A percentile compares a stretch with the other conserved stretches of the same genome.
phyloP scores from a whole-genome alignment of 2,329 filamentous ascomycete species.

The Clarireedia paspali region DNA sequence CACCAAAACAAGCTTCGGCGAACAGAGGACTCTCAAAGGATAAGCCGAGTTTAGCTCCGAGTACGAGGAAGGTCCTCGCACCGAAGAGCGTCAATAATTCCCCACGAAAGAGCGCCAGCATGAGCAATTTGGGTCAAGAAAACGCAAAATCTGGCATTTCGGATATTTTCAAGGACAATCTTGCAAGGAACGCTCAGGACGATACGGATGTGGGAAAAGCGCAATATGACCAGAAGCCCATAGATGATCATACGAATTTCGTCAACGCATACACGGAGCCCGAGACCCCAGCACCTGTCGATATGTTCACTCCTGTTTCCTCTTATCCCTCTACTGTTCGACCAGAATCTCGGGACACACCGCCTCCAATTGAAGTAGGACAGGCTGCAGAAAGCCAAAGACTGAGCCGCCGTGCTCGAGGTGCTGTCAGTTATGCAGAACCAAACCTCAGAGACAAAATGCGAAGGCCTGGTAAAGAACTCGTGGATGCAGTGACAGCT shows the following conservation, averaged over 20 bases:
- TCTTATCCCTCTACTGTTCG: conserved; percentile 36
- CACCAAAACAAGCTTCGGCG: conserved; percentile 13
- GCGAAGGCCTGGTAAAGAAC: conserved; percentile 68
- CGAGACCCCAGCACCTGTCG: conserved; percentile 34
- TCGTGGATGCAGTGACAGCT: conserved; percentile 66
- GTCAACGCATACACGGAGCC: conserved; percentile 29
- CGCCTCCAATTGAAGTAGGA: conserved; percentile 51
- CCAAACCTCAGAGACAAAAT: conserved; percentile 78
- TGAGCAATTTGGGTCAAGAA: conserved; percentile 30
- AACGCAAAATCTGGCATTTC: conserved; percentile 35
- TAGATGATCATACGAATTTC: conserved; percentile 8
- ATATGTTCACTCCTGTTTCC: conserved; percentile 40
- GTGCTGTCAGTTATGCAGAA: conserved; percentile 72
- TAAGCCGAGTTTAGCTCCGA: conserved; percentile 12
- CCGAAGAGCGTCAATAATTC: conserved; percentile 51
- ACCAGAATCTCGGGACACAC: conserved; percentile 41
- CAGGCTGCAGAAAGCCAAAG: conserved; percentile 50
- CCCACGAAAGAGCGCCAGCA: conserved; percentile 41
- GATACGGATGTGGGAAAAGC: not conserved
- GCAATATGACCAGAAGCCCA: not conserved
- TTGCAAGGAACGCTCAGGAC: conserved; percentile 13
- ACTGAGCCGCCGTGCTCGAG: conserved; percentile 57
- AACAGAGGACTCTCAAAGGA: conserved; percentile 20
- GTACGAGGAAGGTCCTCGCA: conserved; percentile 25
- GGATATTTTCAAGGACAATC: conserved; percentile 23